Evolutionary conservation across 169 alveolate species (phyloP).

Genomic region (Perkinsus chesapeaki): DNA sequence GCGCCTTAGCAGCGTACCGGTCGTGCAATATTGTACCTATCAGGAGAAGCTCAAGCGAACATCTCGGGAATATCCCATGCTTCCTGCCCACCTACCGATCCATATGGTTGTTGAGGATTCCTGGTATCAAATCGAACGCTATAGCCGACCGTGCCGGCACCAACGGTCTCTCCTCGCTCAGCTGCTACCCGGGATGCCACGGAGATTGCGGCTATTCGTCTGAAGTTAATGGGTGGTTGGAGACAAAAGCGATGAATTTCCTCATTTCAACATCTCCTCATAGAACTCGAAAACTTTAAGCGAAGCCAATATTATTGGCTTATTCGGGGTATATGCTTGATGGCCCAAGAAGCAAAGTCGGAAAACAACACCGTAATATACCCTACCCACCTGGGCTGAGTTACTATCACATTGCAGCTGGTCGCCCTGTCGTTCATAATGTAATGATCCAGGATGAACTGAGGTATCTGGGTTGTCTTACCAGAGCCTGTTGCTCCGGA

Average conservation of each 20-base stretch:
- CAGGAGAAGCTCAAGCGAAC: not conserved
- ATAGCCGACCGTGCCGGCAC: not conserved
- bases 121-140: constrained; percentile 6
- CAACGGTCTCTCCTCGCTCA: constrained; percentile 9
- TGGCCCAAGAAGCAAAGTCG: no score
- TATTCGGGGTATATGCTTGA: no score
- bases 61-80: not conserved
- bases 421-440: not conserved
- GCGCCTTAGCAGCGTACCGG: constrained; percentile 10
- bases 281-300: not conserved
- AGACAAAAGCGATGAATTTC: not conserved
- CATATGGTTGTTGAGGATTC: not conserved
- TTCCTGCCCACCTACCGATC: not conserved
- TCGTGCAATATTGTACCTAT: not conserved
- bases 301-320: no score
- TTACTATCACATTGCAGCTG: constrained; percentile 7
- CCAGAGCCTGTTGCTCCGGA: constrained; percentile 87
- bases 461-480: constrained; percentile 77
- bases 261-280: not conserved
- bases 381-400: constrained; percentile 4
- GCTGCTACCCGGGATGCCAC: constrained; percentile 9
- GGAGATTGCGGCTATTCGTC: constrained; percentile 7
- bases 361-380: not conserved
- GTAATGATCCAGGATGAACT: constrained; percentile 9
- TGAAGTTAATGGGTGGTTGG: not conserved